These are phyloP conservation scores for Suhomyces panamericanus DNA, from an alignment of 1,139 yeast species.

Conservation along the genomic window DNA sequence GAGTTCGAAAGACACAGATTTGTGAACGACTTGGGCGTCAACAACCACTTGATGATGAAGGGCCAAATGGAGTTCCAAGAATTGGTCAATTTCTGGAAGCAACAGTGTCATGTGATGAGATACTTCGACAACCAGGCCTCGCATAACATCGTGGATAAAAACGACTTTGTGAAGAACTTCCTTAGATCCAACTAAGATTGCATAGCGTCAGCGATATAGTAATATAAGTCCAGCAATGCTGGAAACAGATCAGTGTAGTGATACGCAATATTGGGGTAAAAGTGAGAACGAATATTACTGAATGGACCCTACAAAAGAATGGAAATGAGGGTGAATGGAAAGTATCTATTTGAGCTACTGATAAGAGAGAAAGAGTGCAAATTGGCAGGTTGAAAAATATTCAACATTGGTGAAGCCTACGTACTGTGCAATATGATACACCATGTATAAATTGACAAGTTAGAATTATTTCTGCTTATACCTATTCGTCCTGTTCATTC, in stretches of 20 bases:
- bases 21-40: conserved; percentile 63
- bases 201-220: conserved; percentile 6
- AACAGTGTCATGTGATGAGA: conserved; percentile 80
- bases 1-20: conserved; percentile 85
- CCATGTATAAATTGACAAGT: too few species aligned
- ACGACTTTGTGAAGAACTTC: conserved; percentile 69
- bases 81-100: conserved; percentile 87
- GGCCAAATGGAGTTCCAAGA: conserved; percentile 94
- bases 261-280: not conserved
- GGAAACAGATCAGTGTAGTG: not conserved
- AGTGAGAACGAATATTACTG: too few species aligned
- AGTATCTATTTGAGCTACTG: too few species aligned
- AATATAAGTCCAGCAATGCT: conserved; percentile 4
- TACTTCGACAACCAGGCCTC: conserved; percentile 70
- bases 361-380: too few species aligned
- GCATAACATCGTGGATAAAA: conserved; percentile 48
- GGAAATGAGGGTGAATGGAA: too few species aligned
- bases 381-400: too few species aligned
- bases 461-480: too few species aligned
- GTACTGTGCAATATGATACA: too few species aligned
- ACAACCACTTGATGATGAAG: conserved; percentile 71
- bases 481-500: too few species aligned
- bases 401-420: too few species aligned
- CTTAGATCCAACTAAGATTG: conserved; percentile 38
- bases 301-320: too few species aligned